phyloP scores from a whole-genome alignment of 768 basidiomycete genomes.

The Crepidotus variabilis region DNA sequence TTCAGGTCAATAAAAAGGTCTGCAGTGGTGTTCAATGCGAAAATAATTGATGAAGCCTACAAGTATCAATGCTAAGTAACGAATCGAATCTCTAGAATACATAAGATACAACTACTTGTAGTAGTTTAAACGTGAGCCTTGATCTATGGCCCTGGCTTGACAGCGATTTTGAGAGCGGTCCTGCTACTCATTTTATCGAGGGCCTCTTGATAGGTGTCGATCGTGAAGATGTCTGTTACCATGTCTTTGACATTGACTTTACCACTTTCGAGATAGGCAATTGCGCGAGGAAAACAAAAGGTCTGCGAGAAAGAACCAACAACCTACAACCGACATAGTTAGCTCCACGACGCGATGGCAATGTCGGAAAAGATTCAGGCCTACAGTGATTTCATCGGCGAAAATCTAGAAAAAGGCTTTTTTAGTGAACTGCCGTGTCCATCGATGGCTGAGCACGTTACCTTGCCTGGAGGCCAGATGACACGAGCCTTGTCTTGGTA shows the following conservation, averaged over 20 bases:
- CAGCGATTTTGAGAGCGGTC: constrained; percentile 56
- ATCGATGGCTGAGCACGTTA: constrained; percentile 19
- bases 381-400: constrained; percentile 50
- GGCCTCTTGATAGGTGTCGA: constrained; percentile 68
- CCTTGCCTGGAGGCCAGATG: constrained; percentile 84
- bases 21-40: too few relatives aligned
- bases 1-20: too few relatives aligned
- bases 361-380: background rate
- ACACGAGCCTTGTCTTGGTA: constrained; percentile 84
- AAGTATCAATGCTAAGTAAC: background rate
- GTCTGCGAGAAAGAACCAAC: constrained; percentile 90
- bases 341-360: too few relatives aligned
- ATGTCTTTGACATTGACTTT: constrained; percentile 83
- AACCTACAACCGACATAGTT: constrained; percentile 43
- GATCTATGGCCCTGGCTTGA: constrained; percentile 40
- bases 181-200: constrained; percentile 71
- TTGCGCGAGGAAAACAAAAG: constrained; percentile 86
- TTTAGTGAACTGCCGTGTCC: background rate
- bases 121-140: background rate
- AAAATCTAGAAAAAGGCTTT: constrained; percentile 50
- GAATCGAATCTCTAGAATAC: background rate
- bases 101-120: too few relatives aligned
- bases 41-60: background rate
- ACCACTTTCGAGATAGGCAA: constrained; percentile 84
- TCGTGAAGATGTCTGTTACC: constrained; percentile 56